Base-by-base conservation (phyloP, 768 basidiomycete genomes). In the Leccinum variicolor region DNA sequence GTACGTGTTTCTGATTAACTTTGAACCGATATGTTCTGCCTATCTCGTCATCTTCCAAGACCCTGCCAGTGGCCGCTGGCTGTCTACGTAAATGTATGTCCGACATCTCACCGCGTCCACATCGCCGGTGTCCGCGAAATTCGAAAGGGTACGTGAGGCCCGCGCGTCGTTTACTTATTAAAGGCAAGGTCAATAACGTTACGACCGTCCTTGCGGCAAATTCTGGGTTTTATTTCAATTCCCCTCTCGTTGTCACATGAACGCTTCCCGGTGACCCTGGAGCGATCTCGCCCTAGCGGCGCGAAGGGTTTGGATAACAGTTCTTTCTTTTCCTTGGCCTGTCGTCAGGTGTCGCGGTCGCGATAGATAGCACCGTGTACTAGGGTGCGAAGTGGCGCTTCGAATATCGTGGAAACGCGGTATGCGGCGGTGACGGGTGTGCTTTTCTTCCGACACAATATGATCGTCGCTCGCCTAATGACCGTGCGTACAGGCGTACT, bases 391-490 rank as follows among this genome's bases (percentile, higher is more conserved):
- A 14, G 62, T 63, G 62, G 62, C 58, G 63, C n/a, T 23, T 39
- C 21, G 25, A 0, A 28, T 6, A 28, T 13, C 10, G 43, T 48
- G 17, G 28, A 25, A 43, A 47, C 46, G 55, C 36, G 50, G 50
- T 52, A 1, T 47, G 52, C 53, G 41, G 62, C 58, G 53, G 34
- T 50, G 47, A 51, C 43, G 29, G 39, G 19, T 17, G 36, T 41
- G 54, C 17, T 25, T 52, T 48, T 26, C 5, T 3, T 33, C 29
- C 46, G 41, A 19, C 13, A 34, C 51, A n/a, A 54, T 33, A 33
- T 61, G 67, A 69, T 68, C 69, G 66, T 66, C 66, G 63, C 50
- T 60, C 31, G 34, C 59, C 53, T 53, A 65, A 68, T 57, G 41
- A 53, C 56, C 52, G 64, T 57, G 54, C 11, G 39, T 23, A 56